Conservation (phyloP, 768 basidiomycete genomes). For the Boletus barrowsii region DNA sequence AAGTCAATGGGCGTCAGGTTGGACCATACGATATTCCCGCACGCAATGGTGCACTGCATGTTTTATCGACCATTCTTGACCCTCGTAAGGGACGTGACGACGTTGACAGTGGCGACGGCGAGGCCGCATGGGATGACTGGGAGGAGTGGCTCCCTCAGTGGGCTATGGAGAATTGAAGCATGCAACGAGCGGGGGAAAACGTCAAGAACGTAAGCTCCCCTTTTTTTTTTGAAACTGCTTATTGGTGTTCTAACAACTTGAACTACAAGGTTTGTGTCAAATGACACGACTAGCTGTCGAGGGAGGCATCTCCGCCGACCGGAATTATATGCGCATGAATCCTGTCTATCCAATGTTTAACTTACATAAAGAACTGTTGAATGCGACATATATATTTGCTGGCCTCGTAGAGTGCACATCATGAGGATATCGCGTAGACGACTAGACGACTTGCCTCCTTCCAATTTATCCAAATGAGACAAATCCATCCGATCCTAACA, state of each 20-base stretch:
- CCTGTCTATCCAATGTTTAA: background rate
- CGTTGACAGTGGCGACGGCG: background rate
- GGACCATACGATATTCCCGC: constrained; percentile 10
- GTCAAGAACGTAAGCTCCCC: too few species aligned
- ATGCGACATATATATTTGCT: background rate
- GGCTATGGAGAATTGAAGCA: constrained; percentile 10
- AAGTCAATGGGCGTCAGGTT: constrained; percentile 8
- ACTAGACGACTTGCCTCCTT: too few species aligned
- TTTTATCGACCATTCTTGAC: constrained; percentile 8
- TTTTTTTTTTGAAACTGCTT: too few species aligned
- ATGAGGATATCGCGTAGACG: too few species aligned
- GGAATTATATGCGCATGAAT: background rate
- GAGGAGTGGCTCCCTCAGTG: constrained; percentile 15
- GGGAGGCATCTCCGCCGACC: too few species aligned
- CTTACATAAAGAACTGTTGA: background rate
- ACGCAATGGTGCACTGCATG: constrained; percentile 14
- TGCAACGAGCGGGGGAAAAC: too few species aligned
- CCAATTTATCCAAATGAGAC: constrained; percentile 28
- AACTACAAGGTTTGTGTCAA: too few species aligned
- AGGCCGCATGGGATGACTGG: constrained; percentile 10
- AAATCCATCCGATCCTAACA: constrained; percentile 21
- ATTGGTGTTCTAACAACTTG: too few species aligned
- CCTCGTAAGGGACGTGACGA: constrained; percentile 7
- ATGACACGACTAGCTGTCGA: too few species aligned
- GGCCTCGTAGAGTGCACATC: too few species aligned